Conservation (phyloP, 169 alveolate species). For the Plasmodium billcollinsi region DNA sequence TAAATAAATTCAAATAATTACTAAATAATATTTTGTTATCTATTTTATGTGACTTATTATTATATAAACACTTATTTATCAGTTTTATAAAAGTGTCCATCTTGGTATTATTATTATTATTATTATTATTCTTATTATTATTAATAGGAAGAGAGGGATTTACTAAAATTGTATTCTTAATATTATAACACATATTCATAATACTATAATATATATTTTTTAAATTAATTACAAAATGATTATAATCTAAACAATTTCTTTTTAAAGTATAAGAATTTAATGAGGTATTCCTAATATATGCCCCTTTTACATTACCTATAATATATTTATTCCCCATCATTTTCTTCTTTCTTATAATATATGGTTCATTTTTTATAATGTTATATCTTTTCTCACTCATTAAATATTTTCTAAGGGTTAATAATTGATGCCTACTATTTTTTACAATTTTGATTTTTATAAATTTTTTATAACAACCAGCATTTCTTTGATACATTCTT, state of each 20-base stretch:
- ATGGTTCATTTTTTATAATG: neutral
- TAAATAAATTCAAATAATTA: neutral
- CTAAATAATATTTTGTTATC: neutral
- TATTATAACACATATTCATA: neutral
- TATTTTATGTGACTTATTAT: neutral
- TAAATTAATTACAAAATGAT: neutral
- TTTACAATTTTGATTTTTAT: slow-evolving; percentile 2
- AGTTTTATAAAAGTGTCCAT: neutral
- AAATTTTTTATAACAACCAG: neutral
- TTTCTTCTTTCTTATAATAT: neutral
- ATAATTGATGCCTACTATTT: neutral
- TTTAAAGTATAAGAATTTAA: neutral
- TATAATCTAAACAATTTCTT: slow-evolving; percentile 1
- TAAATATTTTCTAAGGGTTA: neutral
- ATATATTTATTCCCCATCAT: neutral
- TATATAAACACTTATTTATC: neutral
- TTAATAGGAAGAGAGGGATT: too few relatives aligned
- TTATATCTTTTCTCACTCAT: neutral
- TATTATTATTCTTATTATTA: neutral
- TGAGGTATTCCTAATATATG: too few relatives aligned
- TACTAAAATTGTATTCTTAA: too few relatives aligned
- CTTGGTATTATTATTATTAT: neutral
- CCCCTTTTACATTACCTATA: neutral
- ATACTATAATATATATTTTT: neutral
- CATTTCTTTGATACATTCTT: neutral